A percentile compares a stretch with the other conserved stretches of the same genome.
Evolutionary conservation across 2,329 filamentous ascomycete species (phyloP).

Genomic region (Xylaria arbuscula): DNA sequence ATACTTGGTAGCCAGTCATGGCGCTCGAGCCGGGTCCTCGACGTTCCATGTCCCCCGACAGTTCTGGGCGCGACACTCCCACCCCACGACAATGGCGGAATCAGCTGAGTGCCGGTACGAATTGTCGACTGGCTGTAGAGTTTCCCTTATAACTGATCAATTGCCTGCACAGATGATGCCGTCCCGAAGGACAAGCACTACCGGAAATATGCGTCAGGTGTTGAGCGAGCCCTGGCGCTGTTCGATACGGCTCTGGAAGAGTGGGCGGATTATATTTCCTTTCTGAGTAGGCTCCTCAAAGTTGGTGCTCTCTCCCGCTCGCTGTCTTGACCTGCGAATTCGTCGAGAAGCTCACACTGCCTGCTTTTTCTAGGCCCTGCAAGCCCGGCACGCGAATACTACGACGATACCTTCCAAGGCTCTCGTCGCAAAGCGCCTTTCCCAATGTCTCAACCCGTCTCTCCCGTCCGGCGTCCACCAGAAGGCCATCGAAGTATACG

Average conservation of each 20-base stretch:
- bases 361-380: constrained; percentile 74
- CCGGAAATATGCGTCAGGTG: constrained; percentile 87
- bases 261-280: constrained; percentile 99
- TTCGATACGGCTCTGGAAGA: constrained; percentile 96
- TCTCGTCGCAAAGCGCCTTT: constrained; percentile 86
- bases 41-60: constrained; percentile 78
- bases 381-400: constrained; percentile 80
- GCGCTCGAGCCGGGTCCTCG: constrained; percentile 70
- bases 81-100: constrained; percentile 80
- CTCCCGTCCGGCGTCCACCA: constrained; percentile 97
- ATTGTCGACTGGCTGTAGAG: constrained; percentile 25
- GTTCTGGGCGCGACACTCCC: constrained; percentile 84
- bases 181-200: constrained; percentile 74
- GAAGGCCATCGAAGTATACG: constrained; percentile 94
- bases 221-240: constrained; percentile 86
- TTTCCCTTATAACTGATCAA: constrained; percentile 32
- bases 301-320: constrained; percentile 56
- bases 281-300: constrained; percentile 90
- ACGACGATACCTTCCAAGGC: constrained; percentile 83
- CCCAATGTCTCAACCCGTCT: constrained; percentile 93
- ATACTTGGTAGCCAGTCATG: constrained; percentile 59
- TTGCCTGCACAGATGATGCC: constrained; percentile 60
- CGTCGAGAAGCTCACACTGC: constrained; percentile 43
- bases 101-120: constrained; percentile 79
- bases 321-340: constrained; percentile 6